Percentiles rank a stretch among this genome's conserved stretches.
These are phyloP conservation scores for Pseudocercospora crystallina DNA, from an alignment of 2,329 filamentous ascomycete genomes.

Conservation along the genomic window DNA sequence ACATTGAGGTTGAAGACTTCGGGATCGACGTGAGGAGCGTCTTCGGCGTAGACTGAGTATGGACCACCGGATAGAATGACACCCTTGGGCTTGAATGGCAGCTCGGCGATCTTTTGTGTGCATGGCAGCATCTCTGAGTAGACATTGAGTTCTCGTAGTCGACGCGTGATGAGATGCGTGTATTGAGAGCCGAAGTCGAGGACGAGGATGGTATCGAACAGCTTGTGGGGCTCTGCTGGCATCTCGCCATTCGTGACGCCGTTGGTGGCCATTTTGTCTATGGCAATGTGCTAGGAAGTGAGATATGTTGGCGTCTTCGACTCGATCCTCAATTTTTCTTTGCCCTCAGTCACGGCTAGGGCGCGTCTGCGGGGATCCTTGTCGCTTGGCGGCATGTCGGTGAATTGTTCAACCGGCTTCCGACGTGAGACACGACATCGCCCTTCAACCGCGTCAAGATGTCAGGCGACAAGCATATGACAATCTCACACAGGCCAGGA, in stretches of 20 bases:
- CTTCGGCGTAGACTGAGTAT: slow-evolving; percentile 78
- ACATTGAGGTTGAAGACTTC: slow-evolving; percentile 75
- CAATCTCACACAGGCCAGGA: background rate
- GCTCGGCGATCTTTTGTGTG: slow-evolving; percentile 75
- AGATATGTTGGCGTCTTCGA: background rate
- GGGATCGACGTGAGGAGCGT: slow-evolving; percentile 76
- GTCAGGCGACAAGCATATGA: background rate
- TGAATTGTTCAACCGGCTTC: too few relatives aligned
- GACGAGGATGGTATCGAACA: slow-evolving; percentile 68
- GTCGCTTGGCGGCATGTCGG: too few relatives aligned
- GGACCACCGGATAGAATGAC: slow-evolving; percentile 75
- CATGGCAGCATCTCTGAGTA: slow-evolving; percentile 88
- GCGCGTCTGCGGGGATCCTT: too few relatives aligned
- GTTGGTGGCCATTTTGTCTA: slow-evolving; percentile 28
- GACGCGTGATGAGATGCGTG: slow-evolving; percentile 71
- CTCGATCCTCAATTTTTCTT: background rate
- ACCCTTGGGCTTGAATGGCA: slow-evolving; percentile 78
- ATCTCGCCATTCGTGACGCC: slow-evolving; percentile 38
- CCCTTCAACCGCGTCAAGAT: background rate
- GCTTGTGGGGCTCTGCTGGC: slow-evolving; percentile 49
- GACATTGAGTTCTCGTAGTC: slow-evolving; percentile 75
- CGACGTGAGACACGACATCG: too few relatives aligned
- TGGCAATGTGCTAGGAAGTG: background rate
- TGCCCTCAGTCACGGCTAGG: too few relatives aligned
- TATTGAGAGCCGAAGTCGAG: slow-evolving; percentile 73